Conservation (phyloP, 371 early-diverging fungal genomes). For the Rhizomucor miehei region DNA sequence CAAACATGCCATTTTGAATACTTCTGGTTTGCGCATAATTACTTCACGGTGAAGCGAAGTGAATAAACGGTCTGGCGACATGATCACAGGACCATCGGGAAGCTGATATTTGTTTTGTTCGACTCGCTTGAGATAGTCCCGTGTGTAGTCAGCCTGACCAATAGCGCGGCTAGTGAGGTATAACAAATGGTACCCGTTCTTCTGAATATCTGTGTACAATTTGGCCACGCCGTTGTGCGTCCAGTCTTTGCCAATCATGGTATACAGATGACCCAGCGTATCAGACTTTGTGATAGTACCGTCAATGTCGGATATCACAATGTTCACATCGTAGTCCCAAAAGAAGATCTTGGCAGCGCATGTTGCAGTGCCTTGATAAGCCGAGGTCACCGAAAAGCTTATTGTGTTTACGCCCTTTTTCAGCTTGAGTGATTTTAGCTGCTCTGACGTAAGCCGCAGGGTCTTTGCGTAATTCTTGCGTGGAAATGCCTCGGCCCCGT, state of each 20-base stretch:
- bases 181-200: conserved; percentile 96
- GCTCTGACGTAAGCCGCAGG: conserved; percentile 88
- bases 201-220: conserved; percentile 91
- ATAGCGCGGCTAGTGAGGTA: conserved; percentile 98
- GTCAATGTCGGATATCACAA: conserved; percentile 99
- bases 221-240: conserved; percentile 97
- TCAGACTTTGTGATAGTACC: conserved; percentile 99
- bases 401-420: conserved; percentile 89
- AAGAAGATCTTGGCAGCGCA: conserved; percentile 87
- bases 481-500: conserved; percentile 4
- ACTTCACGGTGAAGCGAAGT: conserved; percentile 95
- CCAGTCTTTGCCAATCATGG: conserved; percentile 99
- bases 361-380: conserved; percentile 72
- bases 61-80: conserved; percentile 96
- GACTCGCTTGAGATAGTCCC: conserved; percentile 89
- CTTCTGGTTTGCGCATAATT: conserved; percentile 93
- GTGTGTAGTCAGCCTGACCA: conserved; percentile 92
- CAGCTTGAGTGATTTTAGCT: conserved; percentile 79
- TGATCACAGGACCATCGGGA: conserved; percentile 97
- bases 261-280: conserved; percentile 95
- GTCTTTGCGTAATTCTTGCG: conserved; percentile 80
- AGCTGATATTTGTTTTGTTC: conserved; percentile 87
- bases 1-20: conserved; percentile 97
- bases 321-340: conserved; percentile 82
- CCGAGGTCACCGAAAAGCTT: conserved; percentile 82